Evolutionary conservation across 768 basidiomycete species (phyloP).

Genomic region (Lentinus tigrinus): DNA sequence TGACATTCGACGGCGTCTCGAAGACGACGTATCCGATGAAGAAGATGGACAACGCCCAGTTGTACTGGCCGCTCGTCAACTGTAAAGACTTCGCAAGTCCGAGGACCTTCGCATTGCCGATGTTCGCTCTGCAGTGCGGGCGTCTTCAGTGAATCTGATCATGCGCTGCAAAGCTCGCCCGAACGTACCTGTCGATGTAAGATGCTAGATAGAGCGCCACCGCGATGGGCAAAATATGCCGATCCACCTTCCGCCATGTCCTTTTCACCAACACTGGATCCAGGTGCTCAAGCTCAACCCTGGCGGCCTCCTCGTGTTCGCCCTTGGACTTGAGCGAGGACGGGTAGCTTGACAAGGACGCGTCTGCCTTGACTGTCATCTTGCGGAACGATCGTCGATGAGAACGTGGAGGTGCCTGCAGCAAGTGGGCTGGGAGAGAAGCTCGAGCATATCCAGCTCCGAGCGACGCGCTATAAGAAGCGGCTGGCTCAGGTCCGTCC

Average conservation of each 20-base stretch:
- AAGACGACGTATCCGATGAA: slow-evolving; percentile 41
- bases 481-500: too few relatives aligned
- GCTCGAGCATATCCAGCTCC: background rate
- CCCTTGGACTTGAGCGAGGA: slow-evolving; percentile 10
- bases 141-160: background rate
- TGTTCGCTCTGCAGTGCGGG: slow-evolving; percentile 25
- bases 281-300: slow-evolving; percentile 16
- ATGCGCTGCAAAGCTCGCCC: background rate
- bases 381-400: background rate
- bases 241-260: slow-evolving; percentile 32
- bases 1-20: slow-evolving; percentile 41
- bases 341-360: background rate
- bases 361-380: slow-evolving; percentile 9
- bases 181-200: slow-evolving; percentile 25
- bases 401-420: background rate
- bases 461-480: background rate
- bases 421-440: background rate
- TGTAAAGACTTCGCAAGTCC: slow-evolving; percentile 25
- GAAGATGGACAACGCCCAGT: slow-evolving; percentile 41
- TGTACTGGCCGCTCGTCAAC: slow-evolving; percentile 33
- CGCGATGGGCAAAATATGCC: slow-evolving; percentile 35
- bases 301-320: slow-evolving; percentile 5
- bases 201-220: slow-evolving; percentile 40
- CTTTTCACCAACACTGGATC: slow-evolving; percentile 19
- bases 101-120: slow-evolving; percentile 32